Base-by-base conservation (phyloP, 2,329 filamentous ascomycete species). In the Fusarium sulawesiense region DNA sequence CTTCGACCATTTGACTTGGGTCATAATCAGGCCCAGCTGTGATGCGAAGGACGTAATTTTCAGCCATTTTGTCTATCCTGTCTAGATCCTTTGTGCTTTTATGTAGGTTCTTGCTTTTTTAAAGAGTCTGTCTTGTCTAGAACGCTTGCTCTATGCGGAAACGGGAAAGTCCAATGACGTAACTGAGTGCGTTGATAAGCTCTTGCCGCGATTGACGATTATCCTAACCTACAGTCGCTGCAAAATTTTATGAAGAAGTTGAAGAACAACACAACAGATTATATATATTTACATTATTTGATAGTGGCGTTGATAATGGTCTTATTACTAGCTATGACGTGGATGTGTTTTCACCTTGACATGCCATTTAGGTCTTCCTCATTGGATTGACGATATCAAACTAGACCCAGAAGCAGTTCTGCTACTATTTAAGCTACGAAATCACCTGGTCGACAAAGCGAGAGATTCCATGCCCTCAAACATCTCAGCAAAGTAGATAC, bases 1-100 rank as follows among this genome's bases (percentile, higher is more conserved):
- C 90, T 29, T 89, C 83, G 64, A 89, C 81, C 75, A 97, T 94
- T n/a, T 87, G 87, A n/a, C 84, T 80, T 34, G 85, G 80, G 77
- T 96, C 89, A 81, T 98, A 97, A 69, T 84, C 83, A 3, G 92
- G 85, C 4, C 95, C 95, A 2, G 93, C 93, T 0, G 93, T 97
- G 58, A 98, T 91, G 71, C 88, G 88, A 66, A 98, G 86, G 53
- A 93, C 86, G 80, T 96, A 97, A 72, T 92, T 91, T 63, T 91
- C 87, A 20, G 89, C 84, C 89, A 89, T 89, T 27, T 49, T 61
- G 14, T 41, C 32, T 50, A 41, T 42, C 7, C 37, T 18, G 6
- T 42, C 27, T 32, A 16, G n/a, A 21, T 42, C 13, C 20, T 14
- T 44, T 16, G 23, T 40, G 13, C 25, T 37, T 50, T 10, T 29